These are phyloP conservation scores for Oehlia diaphana DNA, from an alignment of 192 early-diverging fungal species.

Conservation along the genomic window DNA sequence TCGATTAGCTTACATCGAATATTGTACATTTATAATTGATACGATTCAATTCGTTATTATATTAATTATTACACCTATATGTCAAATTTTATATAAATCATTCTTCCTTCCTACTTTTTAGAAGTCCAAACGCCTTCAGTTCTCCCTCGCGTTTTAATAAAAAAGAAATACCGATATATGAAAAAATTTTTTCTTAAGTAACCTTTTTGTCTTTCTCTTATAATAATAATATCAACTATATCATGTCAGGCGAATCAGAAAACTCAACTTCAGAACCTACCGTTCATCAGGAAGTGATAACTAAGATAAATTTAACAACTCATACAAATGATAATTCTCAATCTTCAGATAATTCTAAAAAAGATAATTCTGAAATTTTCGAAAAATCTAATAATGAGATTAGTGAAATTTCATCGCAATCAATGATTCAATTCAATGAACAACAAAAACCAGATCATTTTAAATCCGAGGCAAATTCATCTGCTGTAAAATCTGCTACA, in stretches of 20 bases:
- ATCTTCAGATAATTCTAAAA: background rate
- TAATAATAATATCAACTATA: background rate
- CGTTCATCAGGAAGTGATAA: background rate
- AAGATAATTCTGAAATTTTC: background rate
- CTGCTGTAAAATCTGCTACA: background rate
- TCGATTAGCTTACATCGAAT: too few relatives aligned
- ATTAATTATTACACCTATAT: too few relatives aligned
- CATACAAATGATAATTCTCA: background rate
- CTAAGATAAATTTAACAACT: background rate
- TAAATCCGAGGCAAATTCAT: conserved; percentile 1
- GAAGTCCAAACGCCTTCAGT: too few relatives aligned
- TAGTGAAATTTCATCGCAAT: background rate
- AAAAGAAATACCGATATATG: too few relatives aligned
- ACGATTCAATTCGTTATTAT: too few relatives aligned
- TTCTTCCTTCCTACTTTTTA: too few relatives aligned
- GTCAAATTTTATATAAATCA: too few relatives aligned
- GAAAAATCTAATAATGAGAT: background rate
- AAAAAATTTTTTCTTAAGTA: too few relatives aligned
- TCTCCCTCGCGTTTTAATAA: too few relatives aligned
- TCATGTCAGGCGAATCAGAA: background rate
- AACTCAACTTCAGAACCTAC: background rate
- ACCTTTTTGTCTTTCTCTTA: too few relatives aligned
- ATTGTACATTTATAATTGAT: too few relatives aligned
- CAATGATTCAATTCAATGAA: conserved; percentile 36
- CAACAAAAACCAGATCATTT: conserved; percentile 34